Evolutionary conservation across 768 basidiomycete species (phyloP).

Genomic region (Mrakia gelida): DNA sequence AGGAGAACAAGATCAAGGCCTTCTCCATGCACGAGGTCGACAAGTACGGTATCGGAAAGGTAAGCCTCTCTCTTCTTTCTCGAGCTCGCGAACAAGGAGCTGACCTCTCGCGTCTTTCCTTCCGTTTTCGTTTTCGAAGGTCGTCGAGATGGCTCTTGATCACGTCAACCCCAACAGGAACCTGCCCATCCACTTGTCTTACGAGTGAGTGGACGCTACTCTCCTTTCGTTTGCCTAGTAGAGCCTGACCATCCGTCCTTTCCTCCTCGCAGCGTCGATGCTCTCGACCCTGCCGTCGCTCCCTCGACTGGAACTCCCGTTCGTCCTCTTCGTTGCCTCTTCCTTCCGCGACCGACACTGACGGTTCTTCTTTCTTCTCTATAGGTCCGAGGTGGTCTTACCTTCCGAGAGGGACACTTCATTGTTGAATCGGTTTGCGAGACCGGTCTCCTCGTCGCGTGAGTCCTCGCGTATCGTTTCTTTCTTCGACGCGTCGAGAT

Average conservation of each 20-base stretch:
- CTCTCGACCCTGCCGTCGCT: slow-evolving; percentile 80
- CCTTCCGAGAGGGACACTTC: slow-evolving; percentile 97
- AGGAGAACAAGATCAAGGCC: slow-evolving; percentile 71
- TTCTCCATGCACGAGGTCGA: slow-evolving; percentile 87
- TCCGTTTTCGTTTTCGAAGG: slow-evolving; percentile 40
- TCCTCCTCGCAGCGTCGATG: slow-evolving; percentile 28
- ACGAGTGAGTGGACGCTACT: slow-evolving; percentile 52
- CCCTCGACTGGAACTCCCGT: slow-evolving; percentile 57
- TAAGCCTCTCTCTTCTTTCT: neutral
- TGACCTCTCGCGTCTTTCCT: neutral
- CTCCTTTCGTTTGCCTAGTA: neutral
- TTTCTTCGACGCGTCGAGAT: neutral
- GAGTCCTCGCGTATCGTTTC: neutral
- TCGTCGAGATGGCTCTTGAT: slow-evolving; percentile 94
- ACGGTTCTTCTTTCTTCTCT: neutral
- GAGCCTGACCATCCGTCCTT: neutral
- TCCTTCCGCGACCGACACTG: neutral
- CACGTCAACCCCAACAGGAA: slow-evolving; percentile 81
- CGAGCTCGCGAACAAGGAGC: neutral
- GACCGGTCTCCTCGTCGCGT: slow-evolving; percentile 82
- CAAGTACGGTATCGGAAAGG: slow-evolving; percentile 78
- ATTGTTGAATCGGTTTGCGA: slow-evolving; percentile 89
- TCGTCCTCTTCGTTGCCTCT: neutral
- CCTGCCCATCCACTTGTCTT: slow-evolving; percentile 86
- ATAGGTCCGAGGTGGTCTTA: slow-evolving; percentile 76